These are phyloP conservation scores for Fusarium staphyleae DNA, from an alignment of 2,329 filamentous ascomycete genomes.

Conservation along the genomic window DNA sequence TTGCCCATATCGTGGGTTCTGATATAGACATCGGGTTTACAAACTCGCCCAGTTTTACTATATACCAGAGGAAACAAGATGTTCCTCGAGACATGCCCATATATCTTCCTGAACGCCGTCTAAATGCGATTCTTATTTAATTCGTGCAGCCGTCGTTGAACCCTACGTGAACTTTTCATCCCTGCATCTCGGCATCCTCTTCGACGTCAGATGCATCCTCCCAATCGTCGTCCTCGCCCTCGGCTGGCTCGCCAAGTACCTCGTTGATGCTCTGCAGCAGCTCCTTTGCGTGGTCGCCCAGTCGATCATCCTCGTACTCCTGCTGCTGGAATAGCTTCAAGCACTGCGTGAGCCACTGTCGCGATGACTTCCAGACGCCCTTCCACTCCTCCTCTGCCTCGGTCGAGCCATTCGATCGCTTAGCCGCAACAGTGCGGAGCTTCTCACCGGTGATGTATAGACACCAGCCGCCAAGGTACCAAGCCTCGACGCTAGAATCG, in stretches of 20 bases:
- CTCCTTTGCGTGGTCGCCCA: constrained; percentile 78
- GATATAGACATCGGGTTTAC: constrained; percentile 31
- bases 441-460: constrained; percentile 80
- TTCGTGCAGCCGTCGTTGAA: constrained; percentile 22
- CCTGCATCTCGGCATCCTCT: constrained; percentile 66
- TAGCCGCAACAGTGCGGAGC: constrained; percentile 52
- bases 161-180: constrained; percentile 35
- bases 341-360: constrained; percentile 83
- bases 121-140: constrained; percentile 33
- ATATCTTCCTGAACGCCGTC: constrained; percentile 39
- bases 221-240: constrained; percentile 63
- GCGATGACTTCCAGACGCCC: constrained; percentile 73
- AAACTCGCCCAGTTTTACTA: constrained; percentile 28
- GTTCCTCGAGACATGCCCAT: constrained; percentile 33
- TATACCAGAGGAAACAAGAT: constrained; percentile 28
- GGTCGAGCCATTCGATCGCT: constrained; percentile 41
- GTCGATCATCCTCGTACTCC: constrained; percentile 84
- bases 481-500: constrained; percentile 92
- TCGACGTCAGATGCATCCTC: constrained; percentile 61
- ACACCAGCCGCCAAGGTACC: constrained; percentile 97
- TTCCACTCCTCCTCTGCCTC: constrained; percentile 60
- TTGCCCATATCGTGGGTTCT: constrained; percentile 21
- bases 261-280: constrained; percentile 69
- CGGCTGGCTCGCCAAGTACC: constrained; percentile 67
- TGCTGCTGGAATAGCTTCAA: constrained; percentile 78